Evolutionary conservation across 1,284 basidiomycete species (phyloP), one percentile per base, ranked within the genome.

Genomic region (Ganoderma lingzhi): DNA sequence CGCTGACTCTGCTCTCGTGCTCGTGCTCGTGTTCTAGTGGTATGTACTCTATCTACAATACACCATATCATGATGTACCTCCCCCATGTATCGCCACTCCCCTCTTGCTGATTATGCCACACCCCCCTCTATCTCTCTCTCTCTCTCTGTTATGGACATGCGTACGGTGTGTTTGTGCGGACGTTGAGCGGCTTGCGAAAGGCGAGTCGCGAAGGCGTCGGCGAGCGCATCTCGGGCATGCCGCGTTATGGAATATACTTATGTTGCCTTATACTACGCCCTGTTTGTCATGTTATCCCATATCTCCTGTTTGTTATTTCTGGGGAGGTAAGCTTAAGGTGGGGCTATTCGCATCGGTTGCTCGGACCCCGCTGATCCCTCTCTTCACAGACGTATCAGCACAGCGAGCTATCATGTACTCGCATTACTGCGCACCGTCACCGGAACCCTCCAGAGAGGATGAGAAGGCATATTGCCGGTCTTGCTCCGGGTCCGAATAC

Each of bases 11-110:
- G 62, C 62, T 63, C n/a, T 32, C 53, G 53, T 19, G 53, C 23
- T 53, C 45, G 62, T 53, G 37, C 45, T 53, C 45, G 62, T 53
- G 37, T 32, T 39, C 9, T 51, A 15, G 63, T 64, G 63, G 51
- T 15, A 61, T 61, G 39, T 61, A 61, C 37, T n/a, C 41, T 42
- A 42, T 51, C 23, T 51, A 51, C 39, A 39, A 30, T 61, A 30
- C 39, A 39, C 39, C 39, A 9, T 61, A 61, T 48, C 45, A 48
- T 48, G 45, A 48, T 61, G 59, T 61, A 61, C 41, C 37, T 10
- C 32, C 45, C 37, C 37, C 28, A 64, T 55, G 63, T 53, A 64
- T 30, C n/a, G 28, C 28, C 39, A 6, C 9, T 28, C 28, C 53
- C 15, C 9, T 28, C 23, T 59, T 56, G 35, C 12, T 64, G 48